These are phyloP conservation scores for Aaosphaeria pasadenensis DNA, from an alignment of 2,329 filamentous ascomycete genomes.

Conservation along the genomic window DNA sequence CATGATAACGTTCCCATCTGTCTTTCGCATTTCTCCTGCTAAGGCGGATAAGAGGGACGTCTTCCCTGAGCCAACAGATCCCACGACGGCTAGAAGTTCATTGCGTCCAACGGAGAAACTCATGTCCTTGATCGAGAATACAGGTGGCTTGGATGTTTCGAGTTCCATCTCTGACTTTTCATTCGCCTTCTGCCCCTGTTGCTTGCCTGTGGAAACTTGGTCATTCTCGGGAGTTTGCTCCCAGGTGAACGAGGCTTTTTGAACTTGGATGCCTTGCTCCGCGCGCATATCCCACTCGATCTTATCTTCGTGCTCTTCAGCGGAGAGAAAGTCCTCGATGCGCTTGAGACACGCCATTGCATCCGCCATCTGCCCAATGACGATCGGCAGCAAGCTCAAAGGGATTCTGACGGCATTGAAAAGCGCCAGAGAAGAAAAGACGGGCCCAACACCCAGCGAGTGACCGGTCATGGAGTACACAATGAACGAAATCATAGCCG, in stretches of 20 bases:
- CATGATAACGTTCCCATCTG: conserved; percentile 76
- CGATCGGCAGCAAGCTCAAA: conserved; percentile 90
- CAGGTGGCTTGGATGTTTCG: background rate
- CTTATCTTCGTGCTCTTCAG: conserved; percentile 85
- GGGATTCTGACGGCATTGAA: conserved; percentile 98
- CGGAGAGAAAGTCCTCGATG: conserved; percentile 77
- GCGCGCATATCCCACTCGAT: conserved; percentile 65
- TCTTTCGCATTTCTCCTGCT: conserved; percentile 88
- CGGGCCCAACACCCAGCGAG: conserved; percentile 27
- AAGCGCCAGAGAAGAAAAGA: conserved; percentile 87
- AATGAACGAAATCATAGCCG: background rate
- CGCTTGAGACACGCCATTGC: conserved; percentile 88
- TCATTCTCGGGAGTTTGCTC: conserved; percentile 41
- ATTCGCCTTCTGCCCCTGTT: background rate
- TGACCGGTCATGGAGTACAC: background rate
- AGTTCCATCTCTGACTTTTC: background rate
- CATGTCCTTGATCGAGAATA: conserved; percentile 57
- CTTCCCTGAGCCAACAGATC: conserved; percentile 91
- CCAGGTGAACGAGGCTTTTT: conserved; percentile 90
- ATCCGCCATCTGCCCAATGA: conserved; percentile 94
- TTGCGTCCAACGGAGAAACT: conserved; percentile 88
- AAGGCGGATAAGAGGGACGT: conserved; percentile 87
- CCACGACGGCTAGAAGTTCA: conserved; percentile 88
- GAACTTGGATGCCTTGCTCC: conserved; percentile 75
- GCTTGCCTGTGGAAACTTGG: conserved; percentile 40